Evolutionary conservation across 805 yeast genomes (phyloP), one percentile per base, ranked within the genome.

Genomic region (Spathaspora girioi): DNA sequence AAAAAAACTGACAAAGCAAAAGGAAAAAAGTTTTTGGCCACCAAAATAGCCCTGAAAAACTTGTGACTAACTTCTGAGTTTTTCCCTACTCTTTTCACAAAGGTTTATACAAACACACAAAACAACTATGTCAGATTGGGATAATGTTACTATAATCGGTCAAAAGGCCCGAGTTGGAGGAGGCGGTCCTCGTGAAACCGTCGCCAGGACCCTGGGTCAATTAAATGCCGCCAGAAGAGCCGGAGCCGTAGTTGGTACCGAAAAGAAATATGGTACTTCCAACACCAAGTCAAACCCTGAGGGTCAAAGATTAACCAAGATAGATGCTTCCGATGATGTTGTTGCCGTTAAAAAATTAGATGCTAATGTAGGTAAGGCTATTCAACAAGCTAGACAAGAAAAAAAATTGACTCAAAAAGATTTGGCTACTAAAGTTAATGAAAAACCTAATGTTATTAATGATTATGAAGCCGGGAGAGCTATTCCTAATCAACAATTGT

Each of bases 401-500:
- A 90, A 91, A 79, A 82, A 83, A 64, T 68, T 92, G 67, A 86
- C 97, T 9, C 99, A 94, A 73, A 94, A 94, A 80, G 99, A 94
- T 62, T 80, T 94, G 63, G 99, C 99, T 62, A 90, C 97, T 51
- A 88, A 87, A 69, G 81, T 93, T 65, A 93, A 92, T 69, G 99
- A 94, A 76, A 94, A 94, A 78, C 97, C 97, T 55, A 90, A 86
- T 59, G 87, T 94, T 54, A 84, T 94, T 65, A 92, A 90, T 71
- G 99, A 94, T 66, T 94, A 94, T 71, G 99, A 94, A 77, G 89
- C 96, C 51, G 97, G 97, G 53, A 84, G 96, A 67, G 99, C 97
- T 44, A 83, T 87, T 59, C 99, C 99, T 52, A 92, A 89, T 77
- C 99, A 94, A 77, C 98, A 92, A 73, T 72, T 94, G 49, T 80